These are phyloP conservation scores for Penicillium aurantiogriseum DNA, from an alignment of 2,329 filamentous ascomycete genomes.

Conservation along the genomic window DNA sequence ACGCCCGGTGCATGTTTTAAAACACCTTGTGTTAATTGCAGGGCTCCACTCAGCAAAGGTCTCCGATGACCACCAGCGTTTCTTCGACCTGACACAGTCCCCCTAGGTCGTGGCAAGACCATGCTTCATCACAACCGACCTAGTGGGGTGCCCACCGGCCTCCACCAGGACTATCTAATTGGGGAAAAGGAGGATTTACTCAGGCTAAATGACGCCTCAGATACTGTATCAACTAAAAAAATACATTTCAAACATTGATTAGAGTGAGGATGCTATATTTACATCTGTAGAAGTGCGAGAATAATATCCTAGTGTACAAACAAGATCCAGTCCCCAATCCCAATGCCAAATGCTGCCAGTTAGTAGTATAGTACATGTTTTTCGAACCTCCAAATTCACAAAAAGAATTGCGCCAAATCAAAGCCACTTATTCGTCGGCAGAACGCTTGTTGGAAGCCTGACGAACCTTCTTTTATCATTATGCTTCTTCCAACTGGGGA, in stretches of 20 bases:
- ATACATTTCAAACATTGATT: background rate
- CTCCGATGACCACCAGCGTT: no score
- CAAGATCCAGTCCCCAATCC: constrained; percentile 12
- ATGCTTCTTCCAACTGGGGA: constrained; percentile 46
- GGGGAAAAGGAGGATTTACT: background rate
- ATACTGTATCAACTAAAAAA: background rate
- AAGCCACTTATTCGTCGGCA: constrained; percentile 12
- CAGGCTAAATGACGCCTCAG: background rate
- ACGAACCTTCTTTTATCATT: constrained; percentile 45
- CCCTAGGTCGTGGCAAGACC: background rate
- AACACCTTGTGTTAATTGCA: background rate
- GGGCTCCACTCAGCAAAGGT: no score
- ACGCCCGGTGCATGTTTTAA: background rate
- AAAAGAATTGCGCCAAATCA: background rate
- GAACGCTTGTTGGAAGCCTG: constrained; percentile 42
- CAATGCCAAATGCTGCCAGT: constrained; percentile 13
- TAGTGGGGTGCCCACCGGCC: background rate
- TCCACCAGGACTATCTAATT: background rate
- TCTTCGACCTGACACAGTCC: background rate
- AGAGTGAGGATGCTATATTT: constrained; percentile 30
- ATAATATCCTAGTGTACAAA: constrained; percentile 23
- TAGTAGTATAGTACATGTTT: constrained; percentile 15
- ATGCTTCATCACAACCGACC: background rate
- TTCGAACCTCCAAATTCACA: constrained; percentile 4
- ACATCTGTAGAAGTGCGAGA: constrained; percentile 18